A percentile compares a stretch with the other conserved stretches of the same genome.
These are phyloP conservation scores for Puccinia novopanici DNA, from an alignment of 1,284 basidiomycete genomes.

Conservation along the genomic window DNA sequence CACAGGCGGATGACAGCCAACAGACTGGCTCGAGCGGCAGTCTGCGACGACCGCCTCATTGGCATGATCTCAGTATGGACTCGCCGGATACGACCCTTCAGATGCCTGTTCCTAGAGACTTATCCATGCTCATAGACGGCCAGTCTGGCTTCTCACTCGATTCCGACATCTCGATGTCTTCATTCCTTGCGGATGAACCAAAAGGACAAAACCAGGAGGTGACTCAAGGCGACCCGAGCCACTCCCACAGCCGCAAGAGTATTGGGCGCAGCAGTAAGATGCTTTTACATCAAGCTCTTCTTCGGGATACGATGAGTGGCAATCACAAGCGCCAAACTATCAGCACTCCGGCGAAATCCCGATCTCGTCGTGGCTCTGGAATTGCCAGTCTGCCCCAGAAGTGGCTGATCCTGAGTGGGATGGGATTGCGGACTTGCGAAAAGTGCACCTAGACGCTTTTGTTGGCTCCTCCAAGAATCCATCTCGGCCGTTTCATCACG, in stretches of 20 bases:
- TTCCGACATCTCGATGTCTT: constrained; percentile 36
- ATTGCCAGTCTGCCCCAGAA: constrained; percentile 27
- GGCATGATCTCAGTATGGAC: constrained; percentile 47
- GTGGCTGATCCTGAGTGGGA: constrained; percentile 55
- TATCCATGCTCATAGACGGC: constrained; percentile 32
- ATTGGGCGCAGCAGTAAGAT: neutral
- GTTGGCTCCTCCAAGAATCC: constrained; percentile 52
- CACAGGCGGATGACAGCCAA: constrained; percentile 2
- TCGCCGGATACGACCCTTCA: constrained; percentile 38
- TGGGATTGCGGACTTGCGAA: constrained; percentile 59
- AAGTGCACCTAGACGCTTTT: constrained; percentile 54
- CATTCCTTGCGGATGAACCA: neutral
- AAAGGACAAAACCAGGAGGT: neutral
- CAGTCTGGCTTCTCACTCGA: constrained; percentile 27
- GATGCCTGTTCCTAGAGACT: constrained; percentile 28
- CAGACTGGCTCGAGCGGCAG: constrained; percentile 36
- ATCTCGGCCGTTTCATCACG: neutral
- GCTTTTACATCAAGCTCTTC: constrained; percentile 45
- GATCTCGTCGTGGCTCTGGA: neutral
- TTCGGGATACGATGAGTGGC: constrained; percentile 28
- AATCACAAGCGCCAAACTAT: constrained; percentile 34
- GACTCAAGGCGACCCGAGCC: neutral
- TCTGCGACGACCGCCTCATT: constrained; percentile 29
- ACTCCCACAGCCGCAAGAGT: constrained; percentile 1
- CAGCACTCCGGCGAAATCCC: constrained; percentile 32